Evolutionary conservation across 2,329 filamentous ascomycete genomes (phyloP).

Genomic region (Thielaviopsis euricoi): DNA sequence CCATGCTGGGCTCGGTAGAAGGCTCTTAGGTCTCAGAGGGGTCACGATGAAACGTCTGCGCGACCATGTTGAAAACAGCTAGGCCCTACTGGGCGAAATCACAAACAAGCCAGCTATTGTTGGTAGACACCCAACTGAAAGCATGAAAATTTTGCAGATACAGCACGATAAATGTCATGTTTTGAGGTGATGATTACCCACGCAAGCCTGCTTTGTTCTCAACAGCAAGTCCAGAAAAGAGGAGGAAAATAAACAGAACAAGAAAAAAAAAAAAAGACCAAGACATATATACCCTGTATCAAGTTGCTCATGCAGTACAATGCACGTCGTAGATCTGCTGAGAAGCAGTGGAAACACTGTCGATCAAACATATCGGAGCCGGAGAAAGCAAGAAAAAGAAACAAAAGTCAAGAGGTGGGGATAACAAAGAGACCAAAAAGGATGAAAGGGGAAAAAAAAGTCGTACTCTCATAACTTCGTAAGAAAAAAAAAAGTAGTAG

Average conservation of each 20-base stretch:
- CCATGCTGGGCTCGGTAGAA: no score
- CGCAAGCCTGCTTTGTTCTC: not conserved
- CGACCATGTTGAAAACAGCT: not conserved
- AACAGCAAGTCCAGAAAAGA: conserved; percentile 11
- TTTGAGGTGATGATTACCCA: not conserved
- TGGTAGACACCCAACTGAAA: conserved; percentile 13
- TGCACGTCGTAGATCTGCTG: not conserved
- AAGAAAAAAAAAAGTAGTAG: conserved; percentile 8
- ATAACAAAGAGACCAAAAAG: conserved; percentile 7
- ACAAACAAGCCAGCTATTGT: not conserved
- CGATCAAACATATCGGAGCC: not conserved
- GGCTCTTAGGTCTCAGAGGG: not conserved
- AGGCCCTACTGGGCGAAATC: not conserved
- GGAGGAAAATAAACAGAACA: conserved; percentile 14
- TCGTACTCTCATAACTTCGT: conserved; percentile 11
- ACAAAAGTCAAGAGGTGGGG: conserved; percentile 15
- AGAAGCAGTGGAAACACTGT: not conserved
- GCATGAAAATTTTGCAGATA: not conserved
- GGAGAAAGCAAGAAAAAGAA: conserved; percentile 14
- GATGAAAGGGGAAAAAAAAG: conserved; percentile 5
- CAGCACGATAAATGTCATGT: not conserved
- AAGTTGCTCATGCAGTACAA: not conserved
- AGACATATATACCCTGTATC: not conserved
- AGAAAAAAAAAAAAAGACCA: conserved; percentile 13
- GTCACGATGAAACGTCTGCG: not conserved